Base-by-base conservation (phyloP, 345 rosid genomes). In the Melastoma malabathricum region DNA sequence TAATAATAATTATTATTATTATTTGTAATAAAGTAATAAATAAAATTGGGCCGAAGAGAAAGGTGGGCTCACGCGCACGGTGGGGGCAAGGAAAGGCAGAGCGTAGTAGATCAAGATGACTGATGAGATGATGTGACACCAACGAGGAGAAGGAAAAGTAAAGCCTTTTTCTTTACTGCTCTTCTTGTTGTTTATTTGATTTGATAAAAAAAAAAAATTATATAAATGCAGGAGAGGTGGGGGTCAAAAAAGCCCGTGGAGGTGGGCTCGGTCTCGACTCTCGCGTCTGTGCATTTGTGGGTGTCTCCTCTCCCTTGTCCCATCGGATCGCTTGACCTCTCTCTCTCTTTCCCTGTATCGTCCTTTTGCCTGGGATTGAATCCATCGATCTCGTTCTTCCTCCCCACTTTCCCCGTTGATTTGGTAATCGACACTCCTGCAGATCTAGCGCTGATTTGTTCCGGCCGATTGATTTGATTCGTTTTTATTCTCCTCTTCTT, bases 361-460 rank as follows among this genome's bases (percentile, higher is more conserved):
- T 9, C 7, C 41, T 13, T 50, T n/a, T 18, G 10, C 12, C 17
- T 1, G 25, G 4, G 25, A 4, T 22, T 50, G 39, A 9, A 27
- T 50, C 53, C n/a, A 50, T 50, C 53, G 41, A 50, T 50, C 48
- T 6, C 53, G 7, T 38, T 38, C 44, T 34, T 22, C 23, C 23
- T 14, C 61, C 15, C 49, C 23, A 2, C 29, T 22, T 7, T 18
- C 18, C 48, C 12, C 4, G 57, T 53, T 1, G 38, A 16, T 18
- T 1, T 43, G 47, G 0, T 54, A 10, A 41, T 22, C 16, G 53
- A 23, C 13, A 2, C 31, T n/a, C 39, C 63, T 34, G 62, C 61
- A 74, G 86, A 76, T 80, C 86, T 76, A 69, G 80, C 64, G 51
- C 64, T 46, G 46, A 38, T 18, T 59, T 22, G 25, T 22, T 22